Evolutionary conservation across 2,329 filamentous ascomycete species (phyloP).

Genomic region (Ceratocystiopsis sp.): DNA sequence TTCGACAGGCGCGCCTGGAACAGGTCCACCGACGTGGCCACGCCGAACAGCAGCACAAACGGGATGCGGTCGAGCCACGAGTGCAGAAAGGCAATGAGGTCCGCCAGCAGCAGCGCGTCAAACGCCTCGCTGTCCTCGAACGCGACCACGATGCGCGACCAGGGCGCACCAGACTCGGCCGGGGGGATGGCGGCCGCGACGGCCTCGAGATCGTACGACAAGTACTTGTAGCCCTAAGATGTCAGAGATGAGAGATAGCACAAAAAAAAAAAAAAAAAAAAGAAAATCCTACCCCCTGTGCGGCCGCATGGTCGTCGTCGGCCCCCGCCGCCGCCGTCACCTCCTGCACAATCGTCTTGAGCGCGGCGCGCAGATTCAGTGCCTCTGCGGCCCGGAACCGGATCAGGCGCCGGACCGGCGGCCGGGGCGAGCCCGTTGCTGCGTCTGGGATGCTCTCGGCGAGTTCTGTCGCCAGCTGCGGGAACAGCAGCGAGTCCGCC

Average conservation of each 20-base stretch:
- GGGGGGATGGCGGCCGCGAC: slow-evolving; percentile 37
- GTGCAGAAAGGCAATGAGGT: slow-evolving; percentile 50
- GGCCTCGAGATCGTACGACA: slow-evolving; percentile 66
- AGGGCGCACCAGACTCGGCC: slow-evolving; percentile 26
- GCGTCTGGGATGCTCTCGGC: slow-evolving; percentile 15
- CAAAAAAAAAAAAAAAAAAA: no score
- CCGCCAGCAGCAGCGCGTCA: slow-evolving; percentile 52
- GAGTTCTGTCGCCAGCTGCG: slow-evolving; percentile 46
- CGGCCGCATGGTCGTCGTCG: slow-evolving; percentile 36
- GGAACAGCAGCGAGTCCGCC: slow-evolving; percentile 55
- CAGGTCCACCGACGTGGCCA: slow-evolving; percentile 67
- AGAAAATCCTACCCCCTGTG: slow-evolving; percentile 30
- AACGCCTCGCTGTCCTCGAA: slow-evolving; percentile 76
- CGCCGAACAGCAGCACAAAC: slow-evolving; percentile 60
- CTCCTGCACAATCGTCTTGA: slow-evolving; percentile 56
- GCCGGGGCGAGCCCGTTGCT: slow-evolving; percentile 7
- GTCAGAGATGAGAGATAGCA: not conserved
- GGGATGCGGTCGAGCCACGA: slow-evolving; percentile 60
- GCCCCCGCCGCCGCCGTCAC: slow-evolving; percentile 18
- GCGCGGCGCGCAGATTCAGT: slow-evolving; percentile 52
- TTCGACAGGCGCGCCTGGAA: slow-evolving; percentile 60
- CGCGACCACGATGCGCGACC: slow-evolving; percentile 45
- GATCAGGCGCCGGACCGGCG: slow-evolving; percentile 36
- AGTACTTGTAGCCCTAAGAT: slow-evolving; percentile 40
- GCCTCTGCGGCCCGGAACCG: slow-evolving; percentile 53